A percentile compares a stretch with the other conserved stretches of the same genome.
Evolutionary conservation across 2,329 filamentous ascomycete species (phyloP).

Genomic region (Fusarium newnesense): DNA sequence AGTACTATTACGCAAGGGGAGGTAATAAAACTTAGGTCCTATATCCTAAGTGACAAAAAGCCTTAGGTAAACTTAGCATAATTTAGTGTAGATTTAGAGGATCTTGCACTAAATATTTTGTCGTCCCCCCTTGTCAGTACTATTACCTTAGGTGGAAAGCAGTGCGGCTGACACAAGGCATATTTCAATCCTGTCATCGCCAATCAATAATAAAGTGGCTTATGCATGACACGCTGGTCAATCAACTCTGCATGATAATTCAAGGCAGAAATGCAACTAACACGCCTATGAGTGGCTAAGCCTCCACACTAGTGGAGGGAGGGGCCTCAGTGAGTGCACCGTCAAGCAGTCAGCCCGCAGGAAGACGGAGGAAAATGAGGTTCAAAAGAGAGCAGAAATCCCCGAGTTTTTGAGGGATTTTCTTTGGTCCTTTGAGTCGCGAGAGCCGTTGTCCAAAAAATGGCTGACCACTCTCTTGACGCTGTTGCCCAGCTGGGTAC

Average conservation of each 20-base stretch:
- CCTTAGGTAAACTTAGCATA: too few relatives aligned
- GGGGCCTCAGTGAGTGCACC: background rate
- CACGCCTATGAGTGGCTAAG: background rate
- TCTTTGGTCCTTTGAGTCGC: fast-evolving
- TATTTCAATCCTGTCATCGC: background rate
- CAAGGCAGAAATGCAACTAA: conserved; percentile 4
- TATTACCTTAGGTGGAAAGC: background rate
- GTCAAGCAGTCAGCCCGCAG: background rate
- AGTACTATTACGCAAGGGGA: background rate
- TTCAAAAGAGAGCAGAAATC: background rate
- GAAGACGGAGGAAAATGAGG: background rate
- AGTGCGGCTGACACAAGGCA: background rate
- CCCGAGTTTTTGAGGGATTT: fast-evolving
- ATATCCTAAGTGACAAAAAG: too few relatives aligned
- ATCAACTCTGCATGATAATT: background rate
- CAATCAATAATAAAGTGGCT: background rate
- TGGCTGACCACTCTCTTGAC: background rate
- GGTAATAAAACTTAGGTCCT: too few relatives aligned
- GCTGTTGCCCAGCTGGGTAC: background rate
- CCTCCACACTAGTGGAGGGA: background rate
- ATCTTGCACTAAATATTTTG: too few relatives aligned
- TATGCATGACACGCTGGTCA: background rate
- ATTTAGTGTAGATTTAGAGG: too few relatives aligned
- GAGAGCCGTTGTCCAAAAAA: fast-evolving
- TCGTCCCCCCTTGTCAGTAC: background rate